Conservation (phyloP, 805 yeast species). For the Wickerhamomyces mucosus region DNA sequence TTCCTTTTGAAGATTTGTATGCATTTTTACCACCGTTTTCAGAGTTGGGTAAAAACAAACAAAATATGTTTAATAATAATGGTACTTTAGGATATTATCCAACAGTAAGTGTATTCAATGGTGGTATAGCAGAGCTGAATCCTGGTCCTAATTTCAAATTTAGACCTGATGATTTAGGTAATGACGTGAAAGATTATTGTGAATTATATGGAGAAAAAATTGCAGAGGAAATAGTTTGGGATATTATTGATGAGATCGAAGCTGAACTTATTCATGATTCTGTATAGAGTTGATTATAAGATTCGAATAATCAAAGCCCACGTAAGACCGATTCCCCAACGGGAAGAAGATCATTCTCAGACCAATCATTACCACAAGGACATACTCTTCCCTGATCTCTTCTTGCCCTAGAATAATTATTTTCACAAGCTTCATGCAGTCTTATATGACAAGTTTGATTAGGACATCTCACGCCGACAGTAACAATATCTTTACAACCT, state of each 20-base stretch:
- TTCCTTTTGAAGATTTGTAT: slow-evolving; percentile 55
- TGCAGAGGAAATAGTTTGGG: slow-evolving; percentile 77
- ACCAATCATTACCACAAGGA: slow-evolving; percentile 20
- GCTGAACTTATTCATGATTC: slow-evolving; percentile 37
- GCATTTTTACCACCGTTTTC: slow-evolving; percentile 78
- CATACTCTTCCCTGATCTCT: too few species aligned
- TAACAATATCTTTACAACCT: slow-evolving; percentile 45
- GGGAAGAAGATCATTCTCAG: slow-evolving; percentile 9
- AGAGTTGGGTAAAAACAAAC: slow-evolving; percentile 27
- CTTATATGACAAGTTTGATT: slow-evolving; percentile 25
- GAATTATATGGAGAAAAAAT: slow-evolving; percentile 59
- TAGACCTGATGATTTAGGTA: slow-evolving; percentile 27
- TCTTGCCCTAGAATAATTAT: slow-evolving; percentile 27
- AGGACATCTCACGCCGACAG: slow-evolving; percentile 38
- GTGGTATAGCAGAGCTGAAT: slow-evolving; percentile 66
- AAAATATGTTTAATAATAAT: slow-evolving; percentile 51
- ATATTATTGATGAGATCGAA: slow-evolving; percentile 76
- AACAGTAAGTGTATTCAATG: slow-evolving; percentile 70
- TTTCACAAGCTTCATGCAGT: slow-evolving; percentile 41
- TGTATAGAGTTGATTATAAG: slow-evolving; percentile 2
- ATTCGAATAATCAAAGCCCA: background rate
- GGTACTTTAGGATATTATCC: slow-evolving; percentile 89
- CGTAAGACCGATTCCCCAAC: too few species aligned
- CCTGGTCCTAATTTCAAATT: slow-evolving; percentile 55
- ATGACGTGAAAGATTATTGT: slow-evolving; percentile 34